Base-by-base conservation (phyloP, 495 filamentous ascomycete species). In the Aspergillus indologenus region DNA sequence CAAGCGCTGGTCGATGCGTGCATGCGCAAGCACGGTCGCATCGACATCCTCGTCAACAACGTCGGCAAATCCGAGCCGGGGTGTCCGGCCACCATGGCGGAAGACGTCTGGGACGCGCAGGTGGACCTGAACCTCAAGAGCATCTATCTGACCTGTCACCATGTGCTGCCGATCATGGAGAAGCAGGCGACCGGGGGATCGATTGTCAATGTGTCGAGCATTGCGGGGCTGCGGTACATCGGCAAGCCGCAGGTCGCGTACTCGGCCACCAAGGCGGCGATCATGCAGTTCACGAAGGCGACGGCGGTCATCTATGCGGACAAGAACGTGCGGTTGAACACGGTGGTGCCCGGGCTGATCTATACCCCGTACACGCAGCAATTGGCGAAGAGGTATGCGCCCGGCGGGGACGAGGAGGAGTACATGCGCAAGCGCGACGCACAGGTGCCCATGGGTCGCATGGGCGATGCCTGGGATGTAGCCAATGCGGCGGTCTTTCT, bases 31-130 rank as follows among this genome's bases (percentile, higher is more conserved):
- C 68, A 83, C 54, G 79, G 78, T 26, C 69, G 81, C 1, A 81
- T 85, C 18, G 81, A 85, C 57, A 81, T 85, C 42, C 71, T 85
- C 5, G 68, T 84, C 14, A 83, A 82, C 60, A 83, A 82, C 57
- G 81, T 84, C 0, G 82, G 81, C 6, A 59, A 65, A 19, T 75
- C 67, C 18, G 74, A 83, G 60, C 75, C 80, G 0, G 81, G 81
- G 0, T 74, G 75, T 50, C 79, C 81, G 1, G 79, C 75, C 8
- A 67, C 69, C 17, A 76, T 83, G 73, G 18, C 26, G 0, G 80
- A 82, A 56, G 71, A 78, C 12, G 60, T 73, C 0, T 83, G 79
- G 79, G 74, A 83, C 61, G 45, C 55, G 18, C 81, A 83, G 63
- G 68, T 78, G 11, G 74, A 80, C 45, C 58, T 83, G 22, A 84